Evolutionary conservation across 2,329 filamentous ascomycete species (phyloP).

Genomic region (Plenodomus lindquistii): DNA sequence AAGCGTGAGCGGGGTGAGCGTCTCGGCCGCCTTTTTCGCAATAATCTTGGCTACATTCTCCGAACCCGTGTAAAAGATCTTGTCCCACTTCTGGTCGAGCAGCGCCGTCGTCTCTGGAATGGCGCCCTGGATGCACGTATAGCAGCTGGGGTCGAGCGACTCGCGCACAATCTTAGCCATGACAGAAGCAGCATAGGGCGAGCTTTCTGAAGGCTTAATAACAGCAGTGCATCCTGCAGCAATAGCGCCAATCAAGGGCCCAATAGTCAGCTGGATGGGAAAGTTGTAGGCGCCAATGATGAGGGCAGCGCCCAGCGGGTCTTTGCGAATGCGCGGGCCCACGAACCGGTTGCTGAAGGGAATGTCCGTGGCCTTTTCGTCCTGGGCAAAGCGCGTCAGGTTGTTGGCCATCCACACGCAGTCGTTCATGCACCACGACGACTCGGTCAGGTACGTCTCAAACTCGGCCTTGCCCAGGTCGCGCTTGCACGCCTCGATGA

Average conservation of each 20-base stretch:
- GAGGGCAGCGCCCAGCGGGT: conserved; percentile 80
- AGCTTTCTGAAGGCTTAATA: conserved; percentile 86
- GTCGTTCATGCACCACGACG: conserved; percentile 79
- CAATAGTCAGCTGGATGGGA: conserved; percentile 78
- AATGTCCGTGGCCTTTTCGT: conserved; percentile 75
- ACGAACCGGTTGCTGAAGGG: conserved; percentile 69
- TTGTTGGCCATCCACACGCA: conserved; percentile 78
- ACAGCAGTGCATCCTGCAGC: conserved; percentile 87
- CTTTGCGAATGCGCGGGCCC: conserved; percentile 78
- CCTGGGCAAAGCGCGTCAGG: conserved; percentile 79
- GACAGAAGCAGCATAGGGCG: conserved; percentile 75
- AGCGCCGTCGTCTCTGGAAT: conserved; percentile 79
- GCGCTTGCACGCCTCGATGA: conserved; percentile 73
- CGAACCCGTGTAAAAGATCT: conserved; percentile 95
- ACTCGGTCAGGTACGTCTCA: conserved; percentile 75
- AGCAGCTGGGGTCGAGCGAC: conserved; percentile 76
- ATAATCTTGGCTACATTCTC: conserved; percentile 68
- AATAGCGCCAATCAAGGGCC: conserved; percentile 85
- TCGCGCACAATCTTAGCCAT: conserved; percentile 77
- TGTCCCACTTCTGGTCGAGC: conserved; percentile 91
- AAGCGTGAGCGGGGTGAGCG: conserved; percentile 77
- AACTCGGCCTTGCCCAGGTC: conserved; percentile 79
- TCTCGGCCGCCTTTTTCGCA: conserved; percentile 58
- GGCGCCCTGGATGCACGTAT: conserved; percentile 77
- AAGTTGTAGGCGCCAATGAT: conserved; percentile 94